phyloP scores from a whole-genome alignment of 371 early-diverging fungal species.

The Mortierella sp. region DNA sequence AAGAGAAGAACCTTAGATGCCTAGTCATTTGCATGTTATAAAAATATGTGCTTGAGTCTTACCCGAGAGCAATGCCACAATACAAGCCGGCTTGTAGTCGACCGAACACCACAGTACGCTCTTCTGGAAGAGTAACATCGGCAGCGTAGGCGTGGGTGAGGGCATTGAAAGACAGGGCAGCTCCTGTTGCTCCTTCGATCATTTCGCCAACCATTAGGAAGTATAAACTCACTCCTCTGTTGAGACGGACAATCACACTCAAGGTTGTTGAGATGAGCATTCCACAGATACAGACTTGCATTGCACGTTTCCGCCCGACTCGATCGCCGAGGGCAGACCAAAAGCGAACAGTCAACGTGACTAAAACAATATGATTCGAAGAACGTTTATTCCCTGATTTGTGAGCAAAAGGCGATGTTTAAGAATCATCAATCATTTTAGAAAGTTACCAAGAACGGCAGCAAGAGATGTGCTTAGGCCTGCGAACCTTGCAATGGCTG shows the following conservation, averaged over 20 bases:
- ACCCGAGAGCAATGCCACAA: conserved; percentile 34
- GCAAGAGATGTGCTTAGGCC: conserved; percentile 17
- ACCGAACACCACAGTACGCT: conserved; percentile 39
- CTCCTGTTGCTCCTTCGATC: conserved; percentile 22
- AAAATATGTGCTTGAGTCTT: neutral
- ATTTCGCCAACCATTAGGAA: conserved; percentile 14
- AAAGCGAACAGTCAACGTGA: conserved; percentile 25
- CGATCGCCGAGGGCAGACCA: conserved; percentile 34
- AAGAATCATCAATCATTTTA: too few species aligned
- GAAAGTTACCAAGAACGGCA: conserved; percentile 10
- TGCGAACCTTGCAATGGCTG: conserved; percentile 33
- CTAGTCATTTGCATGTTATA: too few species aligned
- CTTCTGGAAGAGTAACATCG: conserved; percentile 23
- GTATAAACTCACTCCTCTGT: conserved; percentile 17
- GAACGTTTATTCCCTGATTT: too few species aligned
- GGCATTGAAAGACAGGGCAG: conserved; percentile 12
- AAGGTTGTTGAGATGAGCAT: conserved; percentile 2
- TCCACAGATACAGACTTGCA: conserved; percentile 15
- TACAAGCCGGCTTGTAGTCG: conserved; percentile 23
- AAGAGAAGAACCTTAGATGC: too few species aligned
- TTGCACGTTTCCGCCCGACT: conserved; percentile 21
- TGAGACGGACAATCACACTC: conserved; percentile 6
- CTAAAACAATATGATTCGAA: neutral
- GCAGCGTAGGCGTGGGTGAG: conserved; percentile 29
- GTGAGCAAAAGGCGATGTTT: too few species aligned